Conservation (phyloP, 257 asterid genomes). For the Mitragyna speciosa region DNA sequence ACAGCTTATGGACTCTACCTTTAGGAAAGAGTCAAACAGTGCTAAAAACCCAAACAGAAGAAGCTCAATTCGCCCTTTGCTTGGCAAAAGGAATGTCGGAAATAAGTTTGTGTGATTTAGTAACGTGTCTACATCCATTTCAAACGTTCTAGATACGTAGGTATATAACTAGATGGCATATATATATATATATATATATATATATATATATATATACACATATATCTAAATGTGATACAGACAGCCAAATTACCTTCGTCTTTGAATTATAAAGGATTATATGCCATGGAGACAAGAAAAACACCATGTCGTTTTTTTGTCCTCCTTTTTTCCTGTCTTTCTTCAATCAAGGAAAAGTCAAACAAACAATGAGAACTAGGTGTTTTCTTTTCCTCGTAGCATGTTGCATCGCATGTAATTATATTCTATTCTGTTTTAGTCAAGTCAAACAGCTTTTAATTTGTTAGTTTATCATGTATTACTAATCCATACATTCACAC, state of each 20-base stretch:
- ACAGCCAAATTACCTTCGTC: neutral
- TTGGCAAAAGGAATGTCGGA: constrained; percentile 7
- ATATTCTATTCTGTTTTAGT: too few species aligned
- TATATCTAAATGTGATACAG: too few species aligned
- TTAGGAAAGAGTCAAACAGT: neutral
- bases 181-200: too few species aligned
- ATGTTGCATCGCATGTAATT: neutral
- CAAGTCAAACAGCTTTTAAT: too few species aligned
- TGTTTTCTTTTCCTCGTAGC: neutral
- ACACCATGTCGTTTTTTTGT: neutral
- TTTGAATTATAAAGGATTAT: too few species aligned
- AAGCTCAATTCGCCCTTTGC: neutral
- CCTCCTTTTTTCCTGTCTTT: neutral
- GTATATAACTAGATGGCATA: neutral
- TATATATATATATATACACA: too few species aligned
- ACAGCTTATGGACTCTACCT: neutral
- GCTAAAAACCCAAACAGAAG: neutral
- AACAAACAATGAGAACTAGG: neutral
- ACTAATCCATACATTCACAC: too few species aligned
- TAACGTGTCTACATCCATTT: neutral
- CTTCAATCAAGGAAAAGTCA: neutral
- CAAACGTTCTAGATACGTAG: neutral
- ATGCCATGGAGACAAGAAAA: neutral
- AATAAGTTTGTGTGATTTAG: neutral
- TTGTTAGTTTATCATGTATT: too few species aligned